phyloP scores from a whole-genome alignment of 108 stramenopile species.

The Aureococcus anophagefferens region DNA sequence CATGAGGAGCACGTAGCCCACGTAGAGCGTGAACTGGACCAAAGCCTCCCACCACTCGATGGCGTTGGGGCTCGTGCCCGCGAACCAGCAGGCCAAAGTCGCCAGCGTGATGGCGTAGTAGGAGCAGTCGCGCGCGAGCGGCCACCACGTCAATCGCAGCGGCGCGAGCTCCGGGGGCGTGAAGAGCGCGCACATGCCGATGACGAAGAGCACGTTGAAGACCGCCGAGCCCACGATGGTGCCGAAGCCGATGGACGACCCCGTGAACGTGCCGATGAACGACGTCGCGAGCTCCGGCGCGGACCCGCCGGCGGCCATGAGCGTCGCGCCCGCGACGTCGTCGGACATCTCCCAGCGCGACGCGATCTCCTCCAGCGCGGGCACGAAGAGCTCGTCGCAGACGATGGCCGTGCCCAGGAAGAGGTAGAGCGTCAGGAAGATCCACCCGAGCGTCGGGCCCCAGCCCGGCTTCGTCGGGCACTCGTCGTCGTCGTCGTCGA shows the following conservation, averaged over 20 bases:
- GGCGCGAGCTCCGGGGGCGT: slow-evolving; percentile 38
- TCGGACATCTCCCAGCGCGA: slow-evolving; percentile 48
- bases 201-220: slow-evolving; percentile 75
- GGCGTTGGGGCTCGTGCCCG: slow-evolving; percentile 28
- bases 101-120: slow-evolving; percentile 55
- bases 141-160: slow-evolving; percentile 67
- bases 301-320: slow-evolving; percentile 65
- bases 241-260: slow-evolving; percentile 65
- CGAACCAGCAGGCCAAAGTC: slow-evolving; percentile 48
- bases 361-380: slow-evolving; percentile 64
- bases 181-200: slow-evolving; percentile 59
- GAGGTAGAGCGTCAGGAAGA: slow-evolving; percentile 60
- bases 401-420: slow-evolving; percentile 70
- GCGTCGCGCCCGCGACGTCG: slow-evolving; percentile 72
- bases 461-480: background rate
- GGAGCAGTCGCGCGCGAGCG: slow-evolving; percentile 58
- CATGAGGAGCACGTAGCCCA: slow-evolving; percentile 43
- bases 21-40: slow-evolving; percentile 60
- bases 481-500: background rate
- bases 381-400: slow-evolving; percentile 74
- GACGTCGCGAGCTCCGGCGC: slow-evolving; percentile 69
- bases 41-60: slow-evolving; percentile 62
- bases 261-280: slow-evolving; percentile 62
- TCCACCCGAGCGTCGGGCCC: slow-evolving; percentile 23
- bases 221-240: slow-evolving; percentile 75